Base-by-base conservation (phyloP, 805 yeast genomes). In the Candida wancherniae region DNA sequence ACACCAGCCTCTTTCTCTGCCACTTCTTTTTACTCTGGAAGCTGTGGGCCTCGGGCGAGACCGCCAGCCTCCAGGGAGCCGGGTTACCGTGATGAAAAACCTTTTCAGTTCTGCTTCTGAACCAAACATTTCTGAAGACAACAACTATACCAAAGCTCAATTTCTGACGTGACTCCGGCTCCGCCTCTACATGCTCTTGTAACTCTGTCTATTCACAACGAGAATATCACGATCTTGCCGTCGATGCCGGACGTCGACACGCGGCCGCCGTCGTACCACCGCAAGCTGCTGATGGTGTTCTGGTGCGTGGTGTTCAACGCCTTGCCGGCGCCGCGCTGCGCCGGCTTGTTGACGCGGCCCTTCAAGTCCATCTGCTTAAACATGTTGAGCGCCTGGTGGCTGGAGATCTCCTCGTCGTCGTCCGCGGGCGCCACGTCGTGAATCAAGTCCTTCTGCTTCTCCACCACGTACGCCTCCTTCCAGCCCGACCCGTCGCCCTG, bases 31-130 rank as follows among this genome's bases (percentile, higher is more conserved):
- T 10, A 8, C n/a, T n/a, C 18, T 19, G 34, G 42, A 23, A 22
- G 42, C 19, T 34, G 34, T 18, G 19, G 29, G 37, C 28, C 27
- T 38, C 45, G 31, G 49, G 47, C 15, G 47, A 35, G 29, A 35
- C 44, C 34, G 7, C 21, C 28, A 26, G 36, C 22, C 16, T 6
- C 36, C 44, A 42, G 20, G 21, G 31, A 38, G 40, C 22, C 33
- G 39, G 36, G 40, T 22, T 63, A 48, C 47, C 40, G 65, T 78
- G 87, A 80, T 80, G 87, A 80, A 59, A 49, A 73, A 63, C 59
- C 48, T 53, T 51, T 72, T 83, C 95, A 85, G 95, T 85, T 85
- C 95, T 85, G 95, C 95, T 85, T 85, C 95, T 85, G 95, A 85
- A 71, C 73, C 74, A 58, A 69, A 40, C 60, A 57, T 45, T 57